These are phyloP conservation scores for Monascus ruber DNA, from an alignment of 2,329 filamentous ascomycete genomes.

Conservation along the genomic window DNA sequence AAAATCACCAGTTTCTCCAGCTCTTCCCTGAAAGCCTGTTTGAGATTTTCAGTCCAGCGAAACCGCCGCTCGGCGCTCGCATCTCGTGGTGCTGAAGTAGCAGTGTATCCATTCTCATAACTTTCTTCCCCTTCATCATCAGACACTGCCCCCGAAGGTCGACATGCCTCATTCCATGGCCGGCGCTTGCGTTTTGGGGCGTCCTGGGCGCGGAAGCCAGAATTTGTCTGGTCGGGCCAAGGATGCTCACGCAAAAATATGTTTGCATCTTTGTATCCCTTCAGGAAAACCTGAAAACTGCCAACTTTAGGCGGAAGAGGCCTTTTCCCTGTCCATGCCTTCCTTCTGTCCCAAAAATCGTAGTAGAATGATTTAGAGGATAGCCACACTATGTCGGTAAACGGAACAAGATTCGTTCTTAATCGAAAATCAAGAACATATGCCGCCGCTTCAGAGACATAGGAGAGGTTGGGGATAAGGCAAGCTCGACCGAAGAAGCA, in stretches of 20 bases:
- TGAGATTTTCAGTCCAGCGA: constrained; percentile 76
- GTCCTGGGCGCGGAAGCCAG: constrained; percentile 57
- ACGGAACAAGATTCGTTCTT: constrained; percentile 84
- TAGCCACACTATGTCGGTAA: constrained; percentile 86
- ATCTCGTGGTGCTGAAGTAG: constrained; percentile 32
- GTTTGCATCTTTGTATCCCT: constrained; percentile 94
- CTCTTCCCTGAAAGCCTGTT: constrained; percentile 88
- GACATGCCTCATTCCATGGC: constrained; percentile 72
- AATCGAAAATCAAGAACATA: constrained; percentile 89
- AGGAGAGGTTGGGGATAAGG: constrained; percentile 92
- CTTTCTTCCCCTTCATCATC: constrained; percentile 53
- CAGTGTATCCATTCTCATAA: constrained; percentile 27
- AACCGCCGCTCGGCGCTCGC: constrained; percentile 45
- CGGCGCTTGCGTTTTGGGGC: constrained; percentile 57
- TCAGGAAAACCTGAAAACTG: constrained; percentile 94
- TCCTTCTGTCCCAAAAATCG: constrained; percentile 89
- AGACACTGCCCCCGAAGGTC: constrained; percentile 50
- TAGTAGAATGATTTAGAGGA: constrained; percentile 98
- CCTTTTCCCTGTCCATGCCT: constrained; percentile 78
- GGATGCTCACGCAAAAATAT: constrained; percentile 89
- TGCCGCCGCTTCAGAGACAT: constrained; percentile 93
- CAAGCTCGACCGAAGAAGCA: constrained; percentile 94
- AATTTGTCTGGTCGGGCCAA: constrained; percentile 80
- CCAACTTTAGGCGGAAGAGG: constrained; percentile 79
- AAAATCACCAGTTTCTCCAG: constrained; percentile 93